Evolutionary conservation across 345 rosid species (phyloP), one percentile per base, ranked within the genome.

Genomic region (Moringa oleifera): DNA sequence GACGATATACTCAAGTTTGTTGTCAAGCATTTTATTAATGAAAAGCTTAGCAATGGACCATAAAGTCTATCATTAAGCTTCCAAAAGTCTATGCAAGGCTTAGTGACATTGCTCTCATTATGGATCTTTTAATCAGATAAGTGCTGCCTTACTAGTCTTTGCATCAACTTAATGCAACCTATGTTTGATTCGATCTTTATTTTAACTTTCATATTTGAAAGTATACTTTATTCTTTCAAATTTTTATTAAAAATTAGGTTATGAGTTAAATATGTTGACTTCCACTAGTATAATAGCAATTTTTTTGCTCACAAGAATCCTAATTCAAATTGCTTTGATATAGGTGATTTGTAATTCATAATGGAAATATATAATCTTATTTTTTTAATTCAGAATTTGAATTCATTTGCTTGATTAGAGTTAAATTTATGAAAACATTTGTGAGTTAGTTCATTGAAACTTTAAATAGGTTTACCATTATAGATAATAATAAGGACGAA

Each of bases 401-500:
- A 41, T 41, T 41, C 12, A 4, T 15, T 16, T 1, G 9, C 16
- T 16, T 41, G 1, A 4, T 41, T 41, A 11, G 11, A 33, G 11
- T 16, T 41, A 1, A 16, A 5, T 41, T 16, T 41, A 7, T 11
- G 47, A 16, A 1, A 41, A 5, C 11, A 41, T 41, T 41, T 41
- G 47, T 41, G 47, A 41, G 12, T 41, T 41, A 41, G 47, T 41
- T 41, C 47, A 41, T 41, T 11, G 47, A 41, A 41, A 41, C 36
- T 25, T 25, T 36, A 23, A 55, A 19, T 23, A 18, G 13, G 33
- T 17, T 59, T 18, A 56, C 0, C 53, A 57, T 62, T 24, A 92
- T 92, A 96, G 96, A 89, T 64, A 62, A 88, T 64, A 87, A 92
- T 70, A 92, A 92, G 66, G 95, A 89, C 66, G 98, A 92, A 64